Evolutionary conservation across 164 flowering plant genomes (phyloP).

Genomic region (Taxillus chinensis): DNA sequence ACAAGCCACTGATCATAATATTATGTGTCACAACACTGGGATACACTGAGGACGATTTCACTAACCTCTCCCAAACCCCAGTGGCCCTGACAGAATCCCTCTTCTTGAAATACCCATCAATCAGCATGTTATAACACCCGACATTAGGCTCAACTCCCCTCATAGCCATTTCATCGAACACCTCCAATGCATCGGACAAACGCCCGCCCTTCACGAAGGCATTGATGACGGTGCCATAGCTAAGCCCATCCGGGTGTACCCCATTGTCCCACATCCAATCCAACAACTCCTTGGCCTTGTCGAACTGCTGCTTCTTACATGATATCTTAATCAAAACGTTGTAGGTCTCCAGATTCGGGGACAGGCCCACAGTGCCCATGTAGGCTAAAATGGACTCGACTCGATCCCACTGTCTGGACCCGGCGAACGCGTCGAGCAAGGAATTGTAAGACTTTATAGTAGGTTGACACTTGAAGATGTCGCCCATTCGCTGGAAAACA

Average conservation of each 20-base stretch:
- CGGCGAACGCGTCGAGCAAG: constrained; percentile 51
- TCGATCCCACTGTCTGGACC: constrained; percentile 38
- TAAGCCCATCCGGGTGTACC: constrained; percentile 40
- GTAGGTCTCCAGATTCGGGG: constrained; percentile 60
- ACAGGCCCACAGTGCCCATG: constrained; percentile 35
- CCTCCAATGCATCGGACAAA: constrained; percentile 32
- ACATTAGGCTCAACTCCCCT: constrained; percentile 63
- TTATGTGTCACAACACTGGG: constrained; percentile 49
- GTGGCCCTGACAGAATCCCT: constrained; percentile 28
- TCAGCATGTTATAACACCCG: constrained; percentile 63
- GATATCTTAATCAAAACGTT: constrained; percentile 61
- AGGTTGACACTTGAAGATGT: constrained; percentile 60
- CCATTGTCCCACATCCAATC: constrained; percentile 37
- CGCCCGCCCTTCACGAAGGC: constrained; percentile 38
- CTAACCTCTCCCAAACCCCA: constrained; percentile 39
- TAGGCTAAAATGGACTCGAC: constrained; percentile 53
- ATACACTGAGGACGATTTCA: constrained; percentile 16
- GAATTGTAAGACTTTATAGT: constrained; percentile 59
- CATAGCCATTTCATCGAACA: constrained; percentile 80
- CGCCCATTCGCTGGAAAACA: constrained; percentile 44
- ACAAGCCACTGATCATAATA: constrained; percentile 49
- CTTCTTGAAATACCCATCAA: constrained; percentile 63
- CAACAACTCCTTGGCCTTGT: constrained; percentile 39
- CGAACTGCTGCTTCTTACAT: constrained; percentile 42
- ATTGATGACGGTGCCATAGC: constrained; percentile 48